Conservation (phyloP, 345 rosid genomes). For the Boechera stricta region DNA sequence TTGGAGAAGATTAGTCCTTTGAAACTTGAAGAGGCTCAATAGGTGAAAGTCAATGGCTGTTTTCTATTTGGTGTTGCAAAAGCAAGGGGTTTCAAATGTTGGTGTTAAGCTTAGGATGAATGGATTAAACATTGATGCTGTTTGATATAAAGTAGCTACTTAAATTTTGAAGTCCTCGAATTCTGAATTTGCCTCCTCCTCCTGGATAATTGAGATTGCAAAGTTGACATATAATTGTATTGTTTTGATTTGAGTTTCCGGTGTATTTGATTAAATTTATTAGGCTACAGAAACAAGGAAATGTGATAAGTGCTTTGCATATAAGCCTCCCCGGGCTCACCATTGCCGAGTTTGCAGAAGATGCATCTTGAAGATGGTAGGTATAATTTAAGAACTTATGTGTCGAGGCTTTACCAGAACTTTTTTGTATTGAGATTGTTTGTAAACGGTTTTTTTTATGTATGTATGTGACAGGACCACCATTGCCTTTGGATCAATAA, state of each 20-base stretch:
- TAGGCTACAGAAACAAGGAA: constrained; percentile 64
- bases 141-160: not conserved
- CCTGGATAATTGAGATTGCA: constrained; percentile 9
- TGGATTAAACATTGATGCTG: not conserved
- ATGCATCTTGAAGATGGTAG: constrained; percentile 91
- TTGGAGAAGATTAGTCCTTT: constrained; percentile 1
- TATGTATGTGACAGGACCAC: constrained; percentile 65
- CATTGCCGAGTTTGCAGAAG: constrained; percentile 93
- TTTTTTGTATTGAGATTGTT: constrained; percentile 29
- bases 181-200: not conserved
- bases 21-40: not conserved
- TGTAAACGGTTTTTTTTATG: not conserved
- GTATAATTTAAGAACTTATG: constrained; percentile 35
- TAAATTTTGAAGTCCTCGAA: not conserved
- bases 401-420: not conserved
- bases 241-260: constrained; percentile 11
- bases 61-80: not conserved
- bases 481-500: constrained; percentile 94
- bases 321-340: constrained; percentile 87
- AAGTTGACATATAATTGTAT: not conserved
- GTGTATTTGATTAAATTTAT: constrained; percentile 7
- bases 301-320: constrained; percentile 78
- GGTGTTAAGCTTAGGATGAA: not conserved
- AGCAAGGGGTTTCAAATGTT: not conserved
- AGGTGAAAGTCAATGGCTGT: not conserved